Percentiles rank a stretch among this genome's conserved stretches.
phyloP scores from a whole-genome alignment of 371 early-diverging fungal genomes.

The Mucor plumbeus region DNA sequence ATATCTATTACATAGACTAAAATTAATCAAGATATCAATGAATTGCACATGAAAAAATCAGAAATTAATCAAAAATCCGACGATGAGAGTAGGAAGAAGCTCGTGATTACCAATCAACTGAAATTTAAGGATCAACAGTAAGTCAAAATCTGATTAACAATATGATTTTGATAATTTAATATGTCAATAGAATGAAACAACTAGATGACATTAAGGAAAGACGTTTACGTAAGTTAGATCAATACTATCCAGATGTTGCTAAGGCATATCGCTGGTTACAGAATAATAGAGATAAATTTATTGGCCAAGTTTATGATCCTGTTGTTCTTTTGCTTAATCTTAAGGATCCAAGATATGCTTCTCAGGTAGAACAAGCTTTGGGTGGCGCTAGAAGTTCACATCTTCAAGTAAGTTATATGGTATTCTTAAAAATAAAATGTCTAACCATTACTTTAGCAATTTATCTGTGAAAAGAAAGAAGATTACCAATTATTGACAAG shows the following conservation, averaged over 20 bases:
- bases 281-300: constrained; percentile 65
- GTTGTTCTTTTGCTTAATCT: constrained; percentile 70
- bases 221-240: constrained; percentile 51
- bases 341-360: constrained; percentile 64
- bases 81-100: constrained; percentile 4
- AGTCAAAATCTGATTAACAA: background rate
- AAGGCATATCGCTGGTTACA: constrained; percentile 70
- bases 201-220: constrained; percentile 62
- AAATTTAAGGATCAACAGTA: constrained; percentile 15
- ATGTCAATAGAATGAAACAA: constrained; percentile 42
- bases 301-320: constrained; percentile 78
- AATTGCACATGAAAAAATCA: background rate
- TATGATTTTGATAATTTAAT: background rate
- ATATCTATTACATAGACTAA: background rate
- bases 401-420: constrained; percentile 46
- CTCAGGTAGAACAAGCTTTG: constrained; percentile 66
- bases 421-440: background rate
- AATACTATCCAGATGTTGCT: constrained; percentile 54
- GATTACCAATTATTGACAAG: constrained; percentile 77
- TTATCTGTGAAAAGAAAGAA: constrained; percentile 75
- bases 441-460: constrained; percentile 55
- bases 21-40: constrained; percentile 17
- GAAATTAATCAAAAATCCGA: background rate
- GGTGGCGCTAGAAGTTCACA: constrained; percentile 39
- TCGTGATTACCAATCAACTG: background rate